phyloP scores from a whole-genome alignment of 169 alveolate genomes.

The Cyclospora cayetanensis region DNA sequence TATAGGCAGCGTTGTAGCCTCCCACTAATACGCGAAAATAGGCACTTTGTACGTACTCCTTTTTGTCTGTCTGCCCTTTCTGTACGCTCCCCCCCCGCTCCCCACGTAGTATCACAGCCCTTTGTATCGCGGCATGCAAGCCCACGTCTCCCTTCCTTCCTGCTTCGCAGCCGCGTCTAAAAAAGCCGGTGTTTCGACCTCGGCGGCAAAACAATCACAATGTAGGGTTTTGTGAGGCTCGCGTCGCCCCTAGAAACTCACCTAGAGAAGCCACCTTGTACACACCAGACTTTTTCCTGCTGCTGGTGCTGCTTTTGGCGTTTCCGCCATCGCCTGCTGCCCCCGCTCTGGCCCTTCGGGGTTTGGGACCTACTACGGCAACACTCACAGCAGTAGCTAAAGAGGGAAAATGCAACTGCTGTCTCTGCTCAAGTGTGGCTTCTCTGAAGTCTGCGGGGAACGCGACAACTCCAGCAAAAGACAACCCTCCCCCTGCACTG shows the following conservation, averaged over 20 bases:
- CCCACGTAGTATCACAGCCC: too few species aligned
- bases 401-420: neutral
- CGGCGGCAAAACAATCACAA: too few species aligned
- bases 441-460: neutral
- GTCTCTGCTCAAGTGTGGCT: neutral
- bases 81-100: too few species aligned
- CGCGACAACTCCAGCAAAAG: neutral
- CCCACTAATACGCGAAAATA: too few species aligned
- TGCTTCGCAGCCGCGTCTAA: too few species aligned
- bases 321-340: neutral
- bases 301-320: neutral
- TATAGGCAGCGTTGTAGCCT: too few species aligned
- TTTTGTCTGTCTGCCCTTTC: too few species aligned
- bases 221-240: too few species aligned
- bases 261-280: neutral
- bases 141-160: too few species aligned
- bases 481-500: neutral
- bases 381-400: constrained; percentile 4
- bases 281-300: neutral
- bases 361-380: neutral
- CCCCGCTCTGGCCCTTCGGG: neutral
- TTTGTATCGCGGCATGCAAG: too few species aligned
- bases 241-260: neutral
- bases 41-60: too few species aligned
- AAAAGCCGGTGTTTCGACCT: too few species aligned